Percentiles rank a stretch among this genome's conserved stretches.
Evolutionary conservation across 2,329 filamentous ascomycete species (phyloP).

Genomic region (Claviceps africana): DNA sequence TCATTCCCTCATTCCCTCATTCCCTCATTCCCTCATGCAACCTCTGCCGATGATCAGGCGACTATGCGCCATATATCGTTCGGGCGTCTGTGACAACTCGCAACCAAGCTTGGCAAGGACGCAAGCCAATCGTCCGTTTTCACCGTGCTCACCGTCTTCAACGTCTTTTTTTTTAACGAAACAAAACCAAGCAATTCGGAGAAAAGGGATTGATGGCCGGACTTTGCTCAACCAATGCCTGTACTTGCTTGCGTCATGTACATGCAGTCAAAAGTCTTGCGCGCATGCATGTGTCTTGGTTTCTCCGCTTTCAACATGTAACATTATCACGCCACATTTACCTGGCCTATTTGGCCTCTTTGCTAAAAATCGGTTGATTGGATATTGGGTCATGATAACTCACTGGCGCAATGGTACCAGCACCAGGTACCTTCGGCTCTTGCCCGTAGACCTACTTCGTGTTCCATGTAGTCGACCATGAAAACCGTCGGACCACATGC

Average conservation of each 20-base stretch:
- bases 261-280: too few species aligned
- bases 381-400: background rate
- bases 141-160: background rate
- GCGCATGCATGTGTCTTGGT: background rate
- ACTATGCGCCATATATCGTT: background rate
- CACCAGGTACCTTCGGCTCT: background rate
- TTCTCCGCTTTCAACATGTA: background rate
- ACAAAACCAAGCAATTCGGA: background rate
- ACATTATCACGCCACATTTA: background rate
- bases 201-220: background rate
- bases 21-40: too few species aligned
- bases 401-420: background rate
- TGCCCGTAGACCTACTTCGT: too few species aligned
- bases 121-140: background rate
- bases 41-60: background rate
- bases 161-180: too few species aligned
- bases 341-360: background rate
- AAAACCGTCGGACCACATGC: too few species aligned
- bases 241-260: background rate
- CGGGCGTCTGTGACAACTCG: background rate
- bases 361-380: background rate
- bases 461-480: too few species aligned
- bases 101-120: background rate
- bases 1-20: too few species aligned
- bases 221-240: background rate